A percentile compares a stretch with the other conserved stretches of the same genome.
Evolutionary conservation across 371 early-diverging fungal genomes (phyloP).

Genomic region (Capniomyces stellatus): DNA sequence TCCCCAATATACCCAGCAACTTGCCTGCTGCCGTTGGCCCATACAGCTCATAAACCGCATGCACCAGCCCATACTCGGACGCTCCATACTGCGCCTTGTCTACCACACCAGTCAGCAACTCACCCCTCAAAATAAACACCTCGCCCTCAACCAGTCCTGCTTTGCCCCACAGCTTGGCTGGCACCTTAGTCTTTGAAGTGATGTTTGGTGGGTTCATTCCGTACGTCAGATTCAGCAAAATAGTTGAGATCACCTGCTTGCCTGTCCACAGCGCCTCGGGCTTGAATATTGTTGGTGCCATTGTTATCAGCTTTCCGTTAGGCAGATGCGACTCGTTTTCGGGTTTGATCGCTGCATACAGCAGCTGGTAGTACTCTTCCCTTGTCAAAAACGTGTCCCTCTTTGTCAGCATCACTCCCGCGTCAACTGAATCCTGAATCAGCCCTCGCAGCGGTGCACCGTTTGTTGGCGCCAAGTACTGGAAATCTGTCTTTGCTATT

Average conservation of each 20-base stretch:
- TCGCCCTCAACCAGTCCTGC: conserved; percentile 62
- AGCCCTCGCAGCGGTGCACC: conserved; percentile 98
- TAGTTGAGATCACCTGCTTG: conserved; percentile 89
- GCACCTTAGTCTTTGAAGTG: conserved; percentile 71
- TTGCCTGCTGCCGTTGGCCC: conserved; percentile 83
- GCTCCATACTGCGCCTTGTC: conserved; percentile 99
- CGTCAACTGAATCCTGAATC: conserved; percentile 98
- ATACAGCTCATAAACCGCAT: conserved; percentile 94
- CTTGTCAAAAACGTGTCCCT: conserved; percentile 80
- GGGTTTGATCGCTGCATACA: conserved; percentile 73
- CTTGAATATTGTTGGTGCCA: conserved; percentile 75
- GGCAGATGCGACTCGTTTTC: conserved; percentile 32
- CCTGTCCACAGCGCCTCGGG: conserved; percentile 92
- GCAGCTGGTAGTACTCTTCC: conserved; percentile 84
- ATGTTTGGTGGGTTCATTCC: conserved; percentile 63
- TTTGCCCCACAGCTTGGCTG: conserved; percentile 70
- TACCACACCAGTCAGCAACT: conserved; percentile 81
- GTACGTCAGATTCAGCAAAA: conserved; percentile 70
- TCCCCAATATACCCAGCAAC: conserved; percentile 83
- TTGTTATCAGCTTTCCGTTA: conserved; percentile 50
- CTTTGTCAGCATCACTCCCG: conserved; percentile 85
- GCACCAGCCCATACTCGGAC: conserved; percentile 81
- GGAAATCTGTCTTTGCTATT: conserved; percentile 91
- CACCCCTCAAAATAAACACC: conserved; percentile 70
- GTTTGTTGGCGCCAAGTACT: conserved; percentile 96